Conservation (phyloP, 352 stramenopile genomes). For the Thraustochytrium sp. region DNA sequence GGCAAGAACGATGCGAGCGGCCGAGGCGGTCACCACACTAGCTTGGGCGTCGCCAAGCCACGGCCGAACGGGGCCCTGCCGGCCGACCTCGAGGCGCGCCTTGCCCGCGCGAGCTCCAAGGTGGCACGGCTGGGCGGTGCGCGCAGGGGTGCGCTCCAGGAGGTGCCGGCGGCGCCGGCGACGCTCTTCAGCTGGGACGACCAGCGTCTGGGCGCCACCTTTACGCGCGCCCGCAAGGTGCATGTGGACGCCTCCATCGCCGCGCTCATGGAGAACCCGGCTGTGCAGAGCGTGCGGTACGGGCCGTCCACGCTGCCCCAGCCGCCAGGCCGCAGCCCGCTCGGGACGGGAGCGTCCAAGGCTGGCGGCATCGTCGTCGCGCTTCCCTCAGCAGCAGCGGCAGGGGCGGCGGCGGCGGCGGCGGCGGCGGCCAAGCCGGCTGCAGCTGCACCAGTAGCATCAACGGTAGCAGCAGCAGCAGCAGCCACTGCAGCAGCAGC, state of each 20-base stretch:
- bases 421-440: background rate
- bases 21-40: too few species aligned
- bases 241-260: background rate
- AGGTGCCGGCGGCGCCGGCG: background rate
- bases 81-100: background rate
- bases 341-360: too few species aligned
- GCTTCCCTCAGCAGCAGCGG: too few species aligned
- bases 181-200: constrained; percentile 17
- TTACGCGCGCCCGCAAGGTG: background rate
- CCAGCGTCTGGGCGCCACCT: background rate
- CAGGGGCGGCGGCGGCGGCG: too few species aligned
- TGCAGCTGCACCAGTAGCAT: background rate
- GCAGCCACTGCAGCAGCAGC: background rate
- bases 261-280: background rate
- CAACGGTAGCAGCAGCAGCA: background rate
- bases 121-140: background rate
- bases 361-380: too few species aligned
- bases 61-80: background rate
- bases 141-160: background rate
- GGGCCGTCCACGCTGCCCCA: background rate
- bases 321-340: background rate
- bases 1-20: too few species aligned
- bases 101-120: background rate
- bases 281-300: background rate
- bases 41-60: background rate